Percentiles rank a stretch among this genome's conserved stretches.
These are phyloP conservation scores for Ruellia speciosa DNA, from an alignment of 305 asterid genomes.

Conservation along the genomic window DNA sequence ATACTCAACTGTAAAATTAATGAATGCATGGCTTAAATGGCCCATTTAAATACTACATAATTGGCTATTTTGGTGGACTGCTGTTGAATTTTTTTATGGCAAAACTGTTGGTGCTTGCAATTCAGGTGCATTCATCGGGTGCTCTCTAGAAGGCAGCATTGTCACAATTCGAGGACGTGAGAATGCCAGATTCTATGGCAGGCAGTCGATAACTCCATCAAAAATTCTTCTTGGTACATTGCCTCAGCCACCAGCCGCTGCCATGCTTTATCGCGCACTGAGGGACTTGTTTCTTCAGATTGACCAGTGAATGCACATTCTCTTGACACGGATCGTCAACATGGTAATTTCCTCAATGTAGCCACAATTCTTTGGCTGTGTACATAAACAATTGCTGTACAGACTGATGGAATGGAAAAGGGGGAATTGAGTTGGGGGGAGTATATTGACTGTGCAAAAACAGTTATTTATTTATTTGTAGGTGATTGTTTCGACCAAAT, in stretches of 20 bases:
- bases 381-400: no score
- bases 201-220: conserved; percentile 52
- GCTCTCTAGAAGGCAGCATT: conserved; percentile 80
- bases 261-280: conserved; percentile 69
- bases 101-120: conserved; percentile 6
- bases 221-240: conserved; percentile 69
- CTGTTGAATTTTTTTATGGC: neutral
- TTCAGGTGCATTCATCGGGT: conserved; percentile 93
- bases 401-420: no score
- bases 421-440: no score
- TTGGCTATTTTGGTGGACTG: neutral
- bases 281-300: conserved; percentile 57
- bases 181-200: conserved; percentile 77
- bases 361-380: neutral
- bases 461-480: no score
- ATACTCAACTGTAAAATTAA: no score
- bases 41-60: neutral
- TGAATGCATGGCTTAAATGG: neutral
- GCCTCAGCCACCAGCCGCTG: conserved; percentile 93
- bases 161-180: conserved; percentile 67
- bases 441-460: no score
- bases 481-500: no score
- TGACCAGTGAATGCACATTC: conserved; percentile 22
- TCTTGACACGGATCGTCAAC: neutral
- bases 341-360: neutral